A percentile compares a stretch with the other conserved stretches of the same genome.
phyloP scores from a whole-genome alignment of 352 stramenopile genomes.

The Plasmopara viticola region DNA sequence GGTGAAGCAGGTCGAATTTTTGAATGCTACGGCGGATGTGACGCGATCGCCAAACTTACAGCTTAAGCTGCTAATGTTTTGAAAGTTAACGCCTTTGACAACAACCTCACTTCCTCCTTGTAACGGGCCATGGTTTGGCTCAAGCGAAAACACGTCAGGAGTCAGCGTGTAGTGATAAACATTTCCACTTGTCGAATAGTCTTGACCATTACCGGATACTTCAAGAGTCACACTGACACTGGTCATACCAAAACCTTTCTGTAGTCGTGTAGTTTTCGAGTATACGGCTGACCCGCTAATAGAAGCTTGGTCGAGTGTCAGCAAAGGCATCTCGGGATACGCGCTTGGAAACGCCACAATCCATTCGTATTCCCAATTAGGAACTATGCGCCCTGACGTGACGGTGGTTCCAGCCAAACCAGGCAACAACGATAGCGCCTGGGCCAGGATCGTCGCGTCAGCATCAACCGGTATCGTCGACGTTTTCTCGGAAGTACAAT shows the following conservation, averaged over 20 bases:
- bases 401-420: slow-evolving; percentile 55
- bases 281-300: slow-evolving; percentile 15
- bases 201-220: slow-evolving; percentile 82
- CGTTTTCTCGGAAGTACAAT: slow-evolving; percentile 44
- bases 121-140: slow-evolving; percentile 68
- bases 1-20: slow-evolving; percentile 58
- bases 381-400: slow-evolving; percentile 13
- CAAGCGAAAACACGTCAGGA: slow-evolving; percentile 47
- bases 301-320: slow-evolving; percentile 24
- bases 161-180: slow-evolving; percentile 65
- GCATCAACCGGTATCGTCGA: slow-evolving; percentile 35
- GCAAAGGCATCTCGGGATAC: slow-evolving; percentile 29
- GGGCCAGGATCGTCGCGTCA: slow-evolving; percentile 40
- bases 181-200: slow-evolving; percentile 51
- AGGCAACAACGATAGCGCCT: slow-evolving; percentile 47
- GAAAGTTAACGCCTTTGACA: slow-evolving; percentile 69
- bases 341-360: slow-evolving; percentile 33
- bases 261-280: slow-evolving; percentile 15
- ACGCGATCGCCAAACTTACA: slow-evolving; percentile 60
- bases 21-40: slow-evolving; percentile 39
- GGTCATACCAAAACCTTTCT: slow-evolving; percentile 34
- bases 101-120: slow-evolving; percentile 80
- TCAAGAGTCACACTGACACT: slow-evolving; percentile 77
- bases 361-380: slow-evolving; percentile 38
- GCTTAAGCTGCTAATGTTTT: slow-evolving; percentile 51